phyloP scores from a whole-genome alignment of 2,329 filamentous ascomycete species.

The Exophiala phaeomuriformis region DNA sequence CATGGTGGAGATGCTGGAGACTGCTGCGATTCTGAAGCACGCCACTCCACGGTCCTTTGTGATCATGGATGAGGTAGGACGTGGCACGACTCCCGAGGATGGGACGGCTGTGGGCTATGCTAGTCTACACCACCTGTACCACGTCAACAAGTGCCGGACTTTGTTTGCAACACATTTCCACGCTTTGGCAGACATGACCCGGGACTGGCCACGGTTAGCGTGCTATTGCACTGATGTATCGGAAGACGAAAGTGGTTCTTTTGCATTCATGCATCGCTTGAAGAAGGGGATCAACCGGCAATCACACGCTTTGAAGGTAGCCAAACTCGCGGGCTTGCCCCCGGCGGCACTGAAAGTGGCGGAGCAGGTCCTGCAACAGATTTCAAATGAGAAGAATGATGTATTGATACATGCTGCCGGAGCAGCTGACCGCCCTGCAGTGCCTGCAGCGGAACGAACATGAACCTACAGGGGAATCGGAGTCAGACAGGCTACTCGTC shows the following conservation, averaged over 20 bases:
- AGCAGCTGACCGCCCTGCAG: background rate
- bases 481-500: no score
- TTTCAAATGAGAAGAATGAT: slow-evolving; percentile 7
- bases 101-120: slow-evolving; percentile 86
- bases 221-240: slow-evolving; percentile 85
- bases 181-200: slow-evolving; percentile 67
- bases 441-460: slow-evolving; percentile 4
- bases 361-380: slow-evolving; percentile 23
- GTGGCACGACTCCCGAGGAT: slow-evolving; percentile 89
- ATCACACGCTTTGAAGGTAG: slow-evolving; percentile 94
- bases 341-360: slow-evolving; percentile 64
- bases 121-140: slow-evolving; percentile 73
- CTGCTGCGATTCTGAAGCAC: slow-evolving; percentile 76
- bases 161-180: slow-evolving; percentile 97
- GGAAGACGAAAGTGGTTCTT: slow-evolving; percentile 62
- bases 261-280: slow-evolving; percentile 80
- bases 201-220: slow-evolving; percentile 52
- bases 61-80: slow-evolving; percentile 96
- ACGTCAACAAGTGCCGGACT: slow-evolving; percentile 67
- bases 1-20: slow-evolving; percentile 99
- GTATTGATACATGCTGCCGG: background rate
- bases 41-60: slow-evolving; percentile 82
- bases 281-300: slow-evolving; percentile 73
- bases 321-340: slow-evolving; percentile 73
- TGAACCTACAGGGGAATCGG: no score